Evolutionary conservation across 2,329 filamentous ascomycete genomes (phyloP).

Genomic region (Claviceps lovelessii): DNA sequence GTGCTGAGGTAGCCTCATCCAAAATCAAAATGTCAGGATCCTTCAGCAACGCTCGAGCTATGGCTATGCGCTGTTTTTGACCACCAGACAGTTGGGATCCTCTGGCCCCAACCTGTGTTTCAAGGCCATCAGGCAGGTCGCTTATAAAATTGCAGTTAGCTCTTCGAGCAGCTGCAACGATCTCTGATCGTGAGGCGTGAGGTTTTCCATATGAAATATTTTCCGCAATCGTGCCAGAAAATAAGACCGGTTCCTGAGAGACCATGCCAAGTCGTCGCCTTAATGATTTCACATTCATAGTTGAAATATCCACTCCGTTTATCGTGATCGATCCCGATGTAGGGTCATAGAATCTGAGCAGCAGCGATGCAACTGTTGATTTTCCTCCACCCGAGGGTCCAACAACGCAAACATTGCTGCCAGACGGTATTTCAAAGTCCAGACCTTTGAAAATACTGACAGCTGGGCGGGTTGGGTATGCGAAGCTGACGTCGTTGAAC

Average conservation of each 20-base stretch:
- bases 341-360: slow-evolving; percentile 83
- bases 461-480: slow-evolving; percentile 85
- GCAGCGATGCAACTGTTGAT: slow-evolving; percentile 81
- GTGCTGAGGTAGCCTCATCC: slow-evolving; percentile 87
- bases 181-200: slow-evolving; percentile 60
- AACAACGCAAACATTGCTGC: slow-evolving; percentile 90
- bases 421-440: slow-evolving; percentile 80
- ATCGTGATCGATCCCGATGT: slow-evolving; percentile 66
- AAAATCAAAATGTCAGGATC: slow-evolving; percentile 93
- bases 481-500: slow-evolving; percentile 75
- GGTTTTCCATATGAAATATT: slow-evolving; percentile 89
- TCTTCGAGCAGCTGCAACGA: slow-evolving; percentile 72
- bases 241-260: slow-evolving; percentile 86
- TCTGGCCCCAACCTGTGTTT: slow-evolving; percentile 82
- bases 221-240: slow-evolving; percentile 71
- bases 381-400: slow-evolving; percentile 94
- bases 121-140: slow-evolving; percentile 89
- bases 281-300: slow-evolving; percentile 86
- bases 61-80: slow-evolving; percentile 95
- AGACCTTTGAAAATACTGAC: slow-evolving; percentile 83
- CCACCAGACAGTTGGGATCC: slow-evolving; percentile 90
- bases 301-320: slow-evolving; percentile 66
- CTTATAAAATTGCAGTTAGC: slow-evolving; percentile 95
- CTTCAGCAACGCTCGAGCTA: slow-evolving; percentile 86
- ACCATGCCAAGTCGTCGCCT: slow-evolving; percentile 89